Conservation (phyloP, 2,329 filamentous ascomycete genomes). For the Diaporthe helianthi region DNA sequence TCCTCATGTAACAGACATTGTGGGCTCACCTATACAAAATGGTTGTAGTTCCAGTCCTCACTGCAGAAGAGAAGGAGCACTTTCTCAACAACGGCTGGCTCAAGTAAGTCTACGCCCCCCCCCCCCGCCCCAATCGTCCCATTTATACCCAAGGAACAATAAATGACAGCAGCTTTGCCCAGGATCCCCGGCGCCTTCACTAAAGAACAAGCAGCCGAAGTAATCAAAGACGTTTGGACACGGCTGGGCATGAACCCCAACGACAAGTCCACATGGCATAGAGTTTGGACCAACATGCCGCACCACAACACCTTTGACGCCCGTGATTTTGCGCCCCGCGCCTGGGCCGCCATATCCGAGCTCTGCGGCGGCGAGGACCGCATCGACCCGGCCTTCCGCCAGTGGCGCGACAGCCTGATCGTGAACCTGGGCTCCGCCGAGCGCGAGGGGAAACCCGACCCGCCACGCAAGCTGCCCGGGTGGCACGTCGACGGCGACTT, state of each 20-base stretch:
- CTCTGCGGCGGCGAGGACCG: conserved; percentile 69
- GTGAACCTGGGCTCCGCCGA: conserved; percentile 70
- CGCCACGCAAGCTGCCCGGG: conserved; percentile 58
- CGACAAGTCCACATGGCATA: conserved; percentile 71
- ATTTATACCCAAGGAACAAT: conserved; percentile 28
- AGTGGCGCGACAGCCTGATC: conserved; percentile 73
- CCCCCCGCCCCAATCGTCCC: not conserved
- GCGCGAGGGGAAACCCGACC: conserved; percentile 55
- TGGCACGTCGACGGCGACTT: conserved; percentile 79
- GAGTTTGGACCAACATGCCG: conserved; percentile 69
- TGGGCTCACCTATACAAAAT: conserved; percentile 3
- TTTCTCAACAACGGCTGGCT: conserved; percentile 51
- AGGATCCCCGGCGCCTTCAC: conserved; percentile 48
- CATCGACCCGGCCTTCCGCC: conserved; percentile 53
- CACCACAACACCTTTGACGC: conserved; percentile 61
- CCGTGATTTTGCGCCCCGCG: conserved; percentile 65
- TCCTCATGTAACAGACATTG: not conserved
- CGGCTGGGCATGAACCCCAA: conserved; percentile 69
- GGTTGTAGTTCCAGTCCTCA: conserved; percentile 41
- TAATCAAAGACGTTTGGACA: conserved; percentile 63
- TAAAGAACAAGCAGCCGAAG: conserved; percentile 45
- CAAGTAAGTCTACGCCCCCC: conserved; percentile 38
- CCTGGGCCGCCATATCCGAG: conserved; percentile 71
- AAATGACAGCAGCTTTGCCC: conserved; percentile 31
- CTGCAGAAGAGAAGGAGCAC: conserved; percentile 49